Conservation (phyloP, 169 alveolate species). For the Eimeria maxima region DNA sequence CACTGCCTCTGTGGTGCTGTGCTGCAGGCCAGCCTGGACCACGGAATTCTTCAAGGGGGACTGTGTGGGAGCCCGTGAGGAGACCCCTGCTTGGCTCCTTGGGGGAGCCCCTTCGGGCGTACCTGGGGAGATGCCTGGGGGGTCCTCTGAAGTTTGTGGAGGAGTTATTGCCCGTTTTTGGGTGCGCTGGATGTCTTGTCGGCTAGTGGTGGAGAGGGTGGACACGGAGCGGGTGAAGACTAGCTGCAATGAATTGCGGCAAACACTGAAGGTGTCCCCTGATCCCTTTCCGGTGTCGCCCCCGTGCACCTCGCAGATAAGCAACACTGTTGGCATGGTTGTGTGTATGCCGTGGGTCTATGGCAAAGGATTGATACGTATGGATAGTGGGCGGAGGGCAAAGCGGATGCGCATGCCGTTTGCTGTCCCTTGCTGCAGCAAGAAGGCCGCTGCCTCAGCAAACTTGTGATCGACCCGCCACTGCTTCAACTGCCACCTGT, state of each 20-base stretch:
- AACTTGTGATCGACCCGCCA: conserved; percentile 77
- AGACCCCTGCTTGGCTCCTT: background rate
- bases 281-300: background rate
- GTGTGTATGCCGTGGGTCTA: background rate
- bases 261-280: conserved; percentile 1
- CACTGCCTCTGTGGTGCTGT: background rate
- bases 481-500: conserved; percentile 82
- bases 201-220: conserved; percentile 51
- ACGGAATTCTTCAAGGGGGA: background rate
- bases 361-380: background rate
- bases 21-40: conserved; percentile 21
- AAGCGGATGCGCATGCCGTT: background rate
- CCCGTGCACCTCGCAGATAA: background rate
- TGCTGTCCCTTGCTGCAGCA: conserved; percentile 14
- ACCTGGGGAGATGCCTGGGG: background rate
- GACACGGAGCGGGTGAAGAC: conserved; percentile 62
- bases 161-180: conserved; percentile 47
- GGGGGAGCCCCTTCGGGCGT: background rate
- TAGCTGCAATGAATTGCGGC: conserved; percentile 28
- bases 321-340: background rate
- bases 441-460: conserved; percentile 77
- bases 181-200: conserved; percentile 66
- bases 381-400: too few relatives aligned
- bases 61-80: too few relatives aligned
- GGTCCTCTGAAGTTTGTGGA: background rate